Percentiles rank a stretch among this genome's conserved stretches.
These are phyloP conservation scores for Cladophialophora immunda DNA, from an alignment of 2,329 filamentous ascomycete genomes.

Conservation along the genomic window DNA sequence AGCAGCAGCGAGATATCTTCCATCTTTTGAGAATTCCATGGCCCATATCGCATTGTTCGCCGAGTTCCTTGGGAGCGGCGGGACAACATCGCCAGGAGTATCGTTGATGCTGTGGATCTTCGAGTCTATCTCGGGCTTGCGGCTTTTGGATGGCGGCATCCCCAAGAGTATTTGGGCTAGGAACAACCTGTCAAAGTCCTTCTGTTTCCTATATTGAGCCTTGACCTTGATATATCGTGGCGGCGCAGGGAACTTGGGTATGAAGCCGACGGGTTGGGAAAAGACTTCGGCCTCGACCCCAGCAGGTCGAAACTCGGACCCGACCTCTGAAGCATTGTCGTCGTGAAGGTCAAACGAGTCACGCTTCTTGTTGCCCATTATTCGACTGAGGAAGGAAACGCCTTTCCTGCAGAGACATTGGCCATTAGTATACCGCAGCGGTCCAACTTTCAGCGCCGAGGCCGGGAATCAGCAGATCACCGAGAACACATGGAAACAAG, in stretches of 20 bases:
- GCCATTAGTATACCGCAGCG: slow-evolving; percentile 10
- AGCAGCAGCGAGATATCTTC: slow-evolving; percentile 88
- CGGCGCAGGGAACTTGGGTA: slow-evolving; percentile 86
- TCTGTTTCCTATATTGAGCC: slow-evolving; percentile 78
- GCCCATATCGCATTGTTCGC: slow-evolving; percentile 82
- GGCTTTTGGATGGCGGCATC: slow-evolving; percentile 53
- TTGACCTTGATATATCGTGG: slow-evolving; percentile 90
- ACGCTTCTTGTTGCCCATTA: slow-evolving; percentile 81
- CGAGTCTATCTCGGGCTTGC: slow-evolving; percentile 44
- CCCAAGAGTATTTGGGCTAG: slow-evolving; percentile 87
- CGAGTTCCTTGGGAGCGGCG: slow-evolving; percentile 41
- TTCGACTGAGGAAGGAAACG: slow-evolving; percentile 86
- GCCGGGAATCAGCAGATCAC: slow-evolving; percentile 10
- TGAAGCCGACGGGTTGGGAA: slow-evolving; percentile 80
- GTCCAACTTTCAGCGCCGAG: slow-evolving; percentile 3
- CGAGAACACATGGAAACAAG: slow-evolving; percentile 16
- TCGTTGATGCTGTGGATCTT: slow-evolving; percentile 40
- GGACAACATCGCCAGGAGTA: slow-evolving; percentile 38
- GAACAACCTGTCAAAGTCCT: slow-evolving; percentile 87
- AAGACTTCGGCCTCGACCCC: slow-evolving; percentile 86
- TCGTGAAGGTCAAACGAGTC: slow-evolving; percentile 56
- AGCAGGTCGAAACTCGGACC: slow-evolving; percentile 75
- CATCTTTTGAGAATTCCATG: slow-evolving; percentile 90
- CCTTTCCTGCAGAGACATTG: slow-evolving; percentile 70
- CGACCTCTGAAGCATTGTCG: slow-evolving; percentile 71